Evolutionary conservation across 768 basidiomycete genomes (phyloP).

Genomic region (Cantharellus anzutake): DNA sequence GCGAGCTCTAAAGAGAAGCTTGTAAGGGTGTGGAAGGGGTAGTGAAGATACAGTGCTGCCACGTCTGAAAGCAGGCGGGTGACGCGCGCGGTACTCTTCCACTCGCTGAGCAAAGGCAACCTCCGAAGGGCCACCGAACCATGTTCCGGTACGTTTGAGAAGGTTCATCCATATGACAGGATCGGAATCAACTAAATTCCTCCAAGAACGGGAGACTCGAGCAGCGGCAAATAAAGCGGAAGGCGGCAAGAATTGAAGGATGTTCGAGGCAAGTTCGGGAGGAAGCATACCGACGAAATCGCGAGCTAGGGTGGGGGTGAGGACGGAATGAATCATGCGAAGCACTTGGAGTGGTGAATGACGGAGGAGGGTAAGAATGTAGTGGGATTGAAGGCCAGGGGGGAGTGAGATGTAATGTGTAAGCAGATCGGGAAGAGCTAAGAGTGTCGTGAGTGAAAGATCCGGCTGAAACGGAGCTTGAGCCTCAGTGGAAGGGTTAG

Average conservation of each 20-base stretch:
- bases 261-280: conserved; percentile 76
- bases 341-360: conserved; percentile 85
- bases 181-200: conserved; percentile 80
- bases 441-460: conserved; percentile 58
- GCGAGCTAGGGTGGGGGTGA: conserved; percentile 78
- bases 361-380: conserved; percentile 79
- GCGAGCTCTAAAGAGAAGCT: conserved; percentile 83
- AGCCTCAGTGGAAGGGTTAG: conserved; percentile 30
- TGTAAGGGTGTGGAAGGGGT: conserved; percentile 70
- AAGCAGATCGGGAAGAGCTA: conserved; percentile 71
- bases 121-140: conserved; percentile 79
- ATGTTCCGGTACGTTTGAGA: conserved; percentile 63
- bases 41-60: conserved; percentile 19
- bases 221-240: conserved; percentile 70
- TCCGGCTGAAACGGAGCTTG: conserved; percentile 67
- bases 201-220: conserved; percentile 78
- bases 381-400: conserved; percentile 72
- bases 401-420: conserved; percentile 67
- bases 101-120: conserved; percentile 59
- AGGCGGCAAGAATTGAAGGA: conserved; percentile 71
- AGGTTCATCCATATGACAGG: conserved; percentile 79
- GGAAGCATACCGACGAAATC: conserved; percentile 89
- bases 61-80: conserved; percentile 6
- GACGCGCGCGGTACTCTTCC: conserved; percentile 33
- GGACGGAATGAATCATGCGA: conserved; percentile 70